Evolutionary conservation across 805 yeast species (phyloP), one percentile per base, ranked within the genome.

Genomic region (Saccharomycopsis sp.): DNA sequence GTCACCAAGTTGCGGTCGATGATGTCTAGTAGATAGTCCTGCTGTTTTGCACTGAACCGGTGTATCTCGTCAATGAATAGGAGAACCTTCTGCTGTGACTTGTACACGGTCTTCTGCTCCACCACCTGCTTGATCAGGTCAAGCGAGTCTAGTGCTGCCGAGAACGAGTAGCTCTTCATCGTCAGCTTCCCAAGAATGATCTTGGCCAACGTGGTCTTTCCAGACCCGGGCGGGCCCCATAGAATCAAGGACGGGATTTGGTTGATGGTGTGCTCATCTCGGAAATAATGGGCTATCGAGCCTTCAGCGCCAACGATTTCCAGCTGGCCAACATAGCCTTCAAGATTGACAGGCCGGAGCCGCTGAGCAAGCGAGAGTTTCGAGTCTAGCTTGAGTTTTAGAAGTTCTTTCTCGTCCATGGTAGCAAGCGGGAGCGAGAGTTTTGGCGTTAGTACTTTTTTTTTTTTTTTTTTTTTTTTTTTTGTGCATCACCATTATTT

Each of bases 171-270:
- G 54, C 86, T 77, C 34, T 77, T 54, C 4, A 39, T 30, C 7
- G 47, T 48, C 5, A 63, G 58, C 0, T 53, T 50, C 22, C 53
- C 50, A 4, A 67, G 52, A 5, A 68, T 48, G 15, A 70, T 55
- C n/a, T 81, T 58, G 0, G 94, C 92, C 20, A 92, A 56, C 0
- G 96, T 80, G 0, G 98, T 92, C 55, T 92, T 92, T 0, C 67
- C 89, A 2, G 86, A 88, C 0, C 98, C 98, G 2, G 96, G 94
- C 1, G 95, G 95, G 0, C 99, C 99, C 83, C 92, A 82, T 4
- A 92, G 61, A 2, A 92, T 75, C 75, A 92, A 69, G 0, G 96
- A 86, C 1, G 96, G 96, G 5, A 83, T 64, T 35, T 67, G 64
- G n/a, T 80, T 59, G 15, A 46, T 30, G 31, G 19, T 36, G 23